phyloP scores from a whole-genome alignment of 352 stramenopile species.

The Phytophthora kernoviae region DNA sequence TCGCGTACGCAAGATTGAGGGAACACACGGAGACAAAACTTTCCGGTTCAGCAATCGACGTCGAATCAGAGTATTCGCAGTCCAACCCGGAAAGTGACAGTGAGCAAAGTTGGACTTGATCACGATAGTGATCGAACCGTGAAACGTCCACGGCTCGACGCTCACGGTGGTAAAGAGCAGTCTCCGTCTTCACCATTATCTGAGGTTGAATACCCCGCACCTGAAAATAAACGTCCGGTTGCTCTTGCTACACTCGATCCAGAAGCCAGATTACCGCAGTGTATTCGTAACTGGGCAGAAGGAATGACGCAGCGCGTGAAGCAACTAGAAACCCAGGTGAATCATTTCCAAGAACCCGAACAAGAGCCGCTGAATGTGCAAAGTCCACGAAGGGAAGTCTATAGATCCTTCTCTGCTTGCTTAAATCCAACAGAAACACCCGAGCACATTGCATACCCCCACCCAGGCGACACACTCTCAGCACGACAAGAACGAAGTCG shows the following conservation, averaged over 20 bases:
- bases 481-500: not conserved
- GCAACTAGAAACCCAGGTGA: not conserved
- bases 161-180: not conserved
- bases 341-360: not conserved
- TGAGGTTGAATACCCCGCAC: not conserved
- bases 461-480: not conserved
- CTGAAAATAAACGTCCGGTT: too few relatives aligned
- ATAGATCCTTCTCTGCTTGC: not conserved
- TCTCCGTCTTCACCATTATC: too few relatives aligned
- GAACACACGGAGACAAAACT: not conserved
- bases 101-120: not conserved
- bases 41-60: not conserved
- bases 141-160: not conserved
- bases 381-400: too few relatives aligned
- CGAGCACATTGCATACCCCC: not conserved
- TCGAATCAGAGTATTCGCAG: not conserved
- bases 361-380: not conserved
- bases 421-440: not conserved
- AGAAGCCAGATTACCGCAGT: not conserved
- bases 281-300: constrained; percentile 1
- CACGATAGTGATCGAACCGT: not conserved
- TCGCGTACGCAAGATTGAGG: constrained; percentile 6
- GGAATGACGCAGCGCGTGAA: not conserved
- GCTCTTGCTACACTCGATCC: too few relatives aligned
- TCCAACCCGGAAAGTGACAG: not conserved